Evolutionary conservation across 2,329 filamentous ascomycete genomes (phyloP).

Genomic region (Colletotrichum zoysiae): DNA sequence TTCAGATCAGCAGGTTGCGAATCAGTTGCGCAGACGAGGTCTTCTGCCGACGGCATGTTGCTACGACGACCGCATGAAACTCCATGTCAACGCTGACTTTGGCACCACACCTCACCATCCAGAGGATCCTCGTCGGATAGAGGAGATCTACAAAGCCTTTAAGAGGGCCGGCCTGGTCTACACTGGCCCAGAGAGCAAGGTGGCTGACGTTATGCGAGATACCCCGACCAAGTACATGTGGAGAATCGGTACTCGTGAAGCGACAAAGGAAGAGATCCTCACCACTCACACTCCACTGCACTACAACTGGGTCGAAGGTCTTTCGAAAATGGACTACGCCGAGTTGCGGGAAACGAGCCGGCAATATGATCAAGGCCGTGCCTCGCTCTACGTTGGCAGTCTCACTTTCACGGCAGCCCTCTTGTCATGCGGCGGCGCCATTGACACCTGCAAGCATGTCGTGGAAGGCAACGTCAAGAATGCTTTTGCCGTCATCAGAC

Average conservation of each 20-base stretch:
- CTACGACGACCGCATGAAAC: constrained; percentile 96
- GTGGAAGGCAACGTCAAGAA: constrained; percentile 88
- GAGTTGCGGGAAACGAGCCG: constrained; percentile 77
- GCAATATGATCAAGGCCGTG: constrained; percentile 71
- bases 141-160: constrained; percentile 92
- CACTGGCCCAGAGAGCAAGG: constrained; percentile 66
- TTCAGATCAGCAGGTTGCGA: constrained; percentile 53
- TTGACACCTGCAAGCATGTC: constrained; percentile 95
- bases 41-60: constrained; percentile 80
- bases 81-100: constrained; percentile 88
- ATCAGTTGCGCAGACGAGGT: constrained; percentile 57
- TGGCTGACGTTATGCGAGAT: constrained; percentile 63
- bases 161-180: constrained; percentile 84
- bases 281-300: constrained; percentile 83
- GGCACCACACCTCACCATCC: constrained; percentile 84
- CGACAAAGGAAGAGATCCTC: constrained; percentile 83
- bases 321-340: constrained; percentile 67
- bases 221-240: constrained; percentile 74
- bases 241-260: constrained; percentile 83
- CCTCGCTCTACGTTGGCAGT: constrained; percentile 86
- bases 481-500: constrained; percentile 93
- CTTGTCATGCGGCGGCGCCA: constrained; percentile 90
- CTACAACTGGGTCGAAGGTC: constrained; percentile 78
- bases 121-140: constrained; percentile 92
- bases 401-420: constrained; percentile 85